Evolutionary conservation across 2,329 filamentous ascomycete genomes (phyloP).

Genomic region (Juglanconis juglandina): DNA sequence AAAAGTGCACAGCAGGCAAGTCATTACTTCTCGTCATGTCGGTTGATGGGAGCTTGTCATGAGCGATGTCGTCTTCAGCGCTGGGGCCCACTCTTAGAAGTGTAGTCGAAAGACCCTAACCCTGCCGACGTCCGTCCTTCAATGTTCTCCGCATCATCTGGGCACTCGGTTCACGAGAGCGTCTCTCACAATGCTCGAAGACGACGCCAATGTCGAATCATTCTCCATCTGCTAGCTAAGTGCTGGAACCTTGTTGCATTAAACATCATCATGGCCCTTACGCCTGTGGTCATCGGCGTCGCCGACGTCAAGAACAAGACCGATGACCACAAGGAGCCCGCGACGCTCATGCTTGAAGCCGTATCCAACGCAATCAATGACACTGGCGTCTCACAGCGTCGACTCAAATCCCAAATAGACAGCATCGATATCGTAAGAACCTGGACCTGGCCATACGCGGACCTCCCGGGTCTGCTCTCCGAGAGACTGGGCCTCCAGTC

Average conservation of each 20-base stretch:
- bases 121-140: neutral
- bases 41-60: neutral
- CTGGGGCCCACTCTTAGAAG: neutral
- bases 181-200: neutral
- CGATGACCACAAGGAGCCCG: conserved; percentile 56
- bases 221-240: neutral
- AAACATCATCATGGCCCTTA: neutral
- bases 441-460: conserved; percentile 64
- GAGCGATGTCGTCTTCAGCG: neutral
- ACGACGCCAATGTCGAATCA: neutral
- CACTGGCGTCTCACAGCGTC: conserved; percentile 30
- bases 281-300: conserved; percentile 59
- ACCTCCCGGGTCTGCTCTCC: conserved; percentile 53
- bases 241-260: neutral
- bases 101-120: neutral
- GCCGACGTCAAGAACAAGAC: conserved; percentile 60
- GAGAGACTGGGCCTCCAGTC: conserved; percentile 42
- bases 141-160: neutral
- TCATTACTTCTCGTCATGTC: neutral
- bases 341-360: conserved; percentile 55
- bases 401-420: conserved; percentile 48
- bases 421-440: conserved; percentile 57
- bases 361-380: conserved; percentile 51
- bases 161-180: neutral
- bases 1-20: neutral